Percentiles rank a stretch among this genome's conserved stretches.
phyloP scores from a whole-genome alignment of 768 basidiomycete species.

The Jaapia argillacea region DNA sequence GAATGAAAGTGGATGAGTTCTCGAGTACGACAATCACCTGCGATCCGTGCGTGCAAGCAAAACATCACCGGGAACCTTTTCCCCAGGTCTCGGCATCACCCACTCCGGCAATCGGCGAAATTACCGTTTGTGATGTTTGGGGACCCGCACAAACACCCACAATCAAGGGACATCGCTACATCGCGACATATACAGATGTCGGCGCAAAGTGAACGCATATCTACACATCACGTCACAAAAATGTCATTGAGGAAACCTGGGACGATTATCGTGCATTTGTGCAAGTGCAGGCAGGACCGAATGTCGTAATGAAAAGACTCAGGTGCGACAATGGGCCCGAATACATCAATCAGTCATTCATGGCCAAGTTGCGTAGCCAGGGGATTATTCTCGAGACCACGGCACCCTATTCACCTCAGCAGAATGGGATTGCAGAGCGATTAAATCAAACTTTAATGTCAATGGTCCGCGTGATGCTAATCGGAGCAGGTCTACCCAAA shows the following conservation, averaged over 20 bases:
- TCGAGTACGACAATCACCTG: neutral
- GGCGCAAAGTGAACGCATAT: neutral
- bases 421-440: constrained; percentile 19
- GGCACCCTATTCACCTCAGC: constrained; percentile 10
- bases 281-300: neutral
- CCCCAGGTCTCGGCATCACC: neutral
- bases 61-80: neutral
- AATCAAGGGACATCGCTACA: neutral
- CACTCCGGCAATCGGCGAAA: neutral
- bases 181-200: constrained; percentile 2
- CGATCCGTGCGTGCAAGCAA: neutral
- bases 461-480: constrained; percentile 9
- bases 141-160: neutral
- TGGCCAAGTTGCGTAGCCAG: neutral
- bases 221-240: neutral
- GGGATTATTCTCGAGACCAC: constrained; percentile 6
- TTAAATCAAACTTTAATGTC: constrained; percentile 12
- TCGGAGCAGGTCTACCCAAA: constrained; percentile 8
- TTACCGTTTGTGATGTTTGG: neutral
- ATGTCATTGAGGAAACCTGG: neutral
- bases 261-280: neutral
- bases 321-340: constrained; percentile 9
- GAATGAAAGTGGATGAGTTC: neutral
- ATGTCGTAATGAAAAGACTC: neutral
- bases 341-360: constrained; percentile 3